Evolutionary conservation across 2,329 filamentous ascomycete genomes (phyloP).

Genomic region (Cryphonectria naterciae): DNA sequence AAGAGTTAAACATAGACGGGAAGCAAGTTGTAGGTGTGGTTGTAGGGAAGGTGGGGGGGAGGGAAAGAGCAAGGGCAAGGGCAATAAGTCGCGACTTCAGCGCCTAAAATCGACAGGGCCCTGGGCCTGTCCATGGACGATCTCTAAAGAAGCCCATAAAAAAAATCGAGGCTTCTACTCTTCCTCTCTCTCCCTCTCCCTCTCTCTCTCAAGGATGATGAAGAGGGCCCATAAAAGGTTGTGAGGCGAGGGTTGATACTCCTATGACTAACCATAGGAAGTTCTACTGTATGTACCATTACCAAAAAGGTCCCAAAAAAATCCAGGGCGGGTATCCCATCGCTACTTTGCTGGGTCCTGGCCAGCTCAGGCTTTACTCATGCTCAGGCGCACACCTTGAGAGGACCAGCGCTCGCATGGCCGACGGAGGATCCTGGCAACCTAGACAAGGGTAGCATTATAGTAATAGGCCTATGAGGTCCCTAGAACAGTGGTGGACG

Average conservation of each 20-base stretch:
- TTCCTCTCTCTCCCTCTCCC: constrained; percentile 44
- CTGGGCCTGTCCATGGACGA: constrained; percentile 49
- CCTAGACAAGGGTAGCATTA: constrained; percentile 36
- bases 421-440: constrained; percentile 28
- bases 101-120: constrained; percentile 45
- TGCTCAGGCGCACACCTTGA: neutral
- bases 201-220: constrained; percentile 44
- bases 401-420: constrained; percentile 43
- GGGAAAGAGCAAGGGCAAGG: constrained; percentile 26
- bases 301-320: constrained; percentile 33
- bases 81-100: constrained; percentile 48
- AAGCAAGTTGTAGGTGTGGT: constrained; percentile 31
- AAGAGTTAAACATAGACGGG: constrained; percentile 27
- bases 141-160: constrained; percentile 42
- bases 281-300: too few species aligned
- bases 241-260: constrained; percentile 33
- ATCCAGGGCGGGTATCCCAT: constrained; percentile 47
- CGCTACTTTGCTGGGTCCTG: constrained; percentile 32
- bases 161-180: constrained; percentile 44
- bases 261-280: neutral
- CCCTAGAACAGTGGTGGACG: constrained; percentile 12
- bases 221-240: constrained; percentile 40
- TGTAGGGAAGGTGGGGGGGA: constrained; percentile 40
- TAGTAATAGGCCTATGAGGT: constrained; percentile 38
- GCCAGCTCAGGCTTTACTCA: constrained; percentile 41